A percentile compares a stretch with the other conserved stretches of the same genome.
phyloP scores from a whole-genome alignment of 2,329 filamentous ascomycete genomes.

The Aspergillus sp. region DNA sequence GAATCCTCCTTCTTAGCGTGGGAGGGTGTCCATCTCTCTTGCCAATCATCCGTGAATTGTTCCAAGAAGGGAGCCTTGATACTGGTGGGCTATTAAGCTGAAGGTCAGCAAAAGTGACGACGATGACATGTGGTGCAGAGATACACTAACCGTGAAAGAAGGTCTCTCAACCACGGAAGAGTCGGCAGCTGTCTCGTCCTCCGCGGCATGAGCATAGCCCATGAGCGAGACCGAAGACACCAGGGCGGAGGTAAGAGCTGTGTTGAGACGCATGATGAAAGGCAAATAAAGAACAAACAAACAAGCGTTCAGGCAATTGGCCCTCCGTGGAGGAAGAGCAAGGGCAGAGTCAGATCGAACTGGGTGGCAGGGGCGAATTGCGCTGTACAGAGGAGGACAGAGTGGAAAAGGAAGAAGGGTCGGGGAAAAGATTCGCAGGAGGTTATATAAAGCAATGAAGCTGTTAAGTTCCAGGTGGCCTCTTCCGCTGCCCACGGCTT shows the following conservation, averaged over 20 bases:
- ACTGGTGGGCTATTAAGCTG: constrained; percentile 69
- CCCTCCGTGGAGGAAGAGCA: constrained; percentile 23
- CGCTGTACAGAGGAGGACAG: constrained; percentile 16
- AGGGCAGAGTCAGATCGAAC: constrained; percentile 19
- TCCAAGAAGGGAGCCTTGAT: constrained; percentile 95
- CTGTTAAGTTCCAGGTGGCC: constrained; percentile 49
- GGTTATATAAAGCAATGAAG: constrained; percentile 38
- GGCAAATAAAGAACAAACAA: constrained; percentile 25
- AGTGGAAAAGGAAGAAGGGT: constrained; percentile 23
- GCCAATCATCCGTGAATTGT: constrained; percentile 98
- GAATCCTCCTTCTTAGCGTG: constrained; percentile 95
- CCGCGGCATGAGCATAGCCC: constrained; percentile 68
- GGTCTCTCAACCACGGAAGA: constrained; percentile 68
- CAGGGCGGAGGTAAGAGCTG: constrained; percentile 71
- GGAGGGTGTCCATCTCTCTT: constrained; percentile 88
- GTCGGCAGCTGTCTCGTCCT: constrained; percentile 63
- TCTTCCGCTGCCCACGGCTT: constrained; percentile 38
- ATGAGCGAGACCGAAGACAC: constrained; percentile 72
- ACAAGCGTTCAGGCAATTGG: constrained; percentile 26
- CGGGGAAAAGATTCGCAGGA: constrained; percentile 27
- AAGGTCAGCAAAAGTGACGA: constrained; percentile 20
- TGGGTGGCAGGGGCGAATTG: background rate
- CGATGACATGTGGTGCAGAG: constrained; percentile 7
- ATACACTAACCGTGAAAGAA: constrained; percentile 78
- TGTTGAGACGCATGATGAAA: constrained; percentile 79